Conservation (phyloP, 306 rosid genomes). For the Rosa lucieae region DNA sequence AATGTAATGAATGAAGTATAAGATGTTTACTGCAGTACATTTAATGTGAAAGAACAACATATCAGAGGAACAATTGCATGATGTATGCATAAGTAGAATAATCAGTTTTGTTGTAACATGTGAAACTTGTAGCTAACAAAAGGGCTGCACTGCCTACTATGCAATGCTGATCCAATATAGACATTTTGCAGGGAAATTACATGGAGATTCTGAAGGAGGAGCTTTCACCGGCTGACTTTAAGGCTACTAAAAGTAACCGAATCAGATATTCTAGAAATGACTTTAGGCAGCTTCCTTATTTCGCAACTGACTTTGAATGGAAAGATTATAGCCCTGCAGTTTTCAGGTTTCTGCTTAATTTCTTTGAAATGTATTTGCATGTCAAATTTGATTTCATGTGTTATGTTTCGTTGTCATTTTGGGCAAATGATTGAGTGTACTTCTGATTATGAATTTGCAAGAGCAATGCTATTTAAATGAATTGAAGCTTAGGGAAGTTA, state of each 20-base stretch:
- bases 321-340: conserved; percentile 46
- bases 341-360: conserved; percentile 35
- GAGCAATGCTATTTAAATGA: neutral
- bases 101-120: neutral
- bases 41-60: neutral
- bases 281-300: conserved; percentile 9
- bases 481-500: neutral
- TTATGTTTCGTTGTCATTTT: neutral
- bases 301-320: conserved; percentile 35
- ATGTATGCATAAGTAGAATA: neutral
- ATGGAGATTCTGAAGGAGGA: conserved; percentile 35
- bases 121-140: neutral
- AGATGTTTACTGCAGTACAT: neutral
- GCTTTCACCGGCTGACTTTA: conserved; percentile 33
- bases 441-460: neutral
- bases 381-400: neutral
- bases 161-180: conserved; percentile 14
- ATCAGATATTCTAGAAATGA: conserved; percentile 22
- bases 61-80: neutral
- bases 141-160: neutral
- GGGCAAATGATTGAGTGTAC: neutral
- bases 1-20: neutral
- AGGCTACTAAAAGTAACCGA: conserved; percentile 23
- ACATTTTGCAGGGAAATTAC: conserved; percentile 22
- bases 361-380: neutral